Percentiles rank a stretch among this genome's conserved stretches.
Evolutionary conservation across 148 eudicot species (phyloP).

Genomic region (Fagopyrum homotropicum): DNA sequence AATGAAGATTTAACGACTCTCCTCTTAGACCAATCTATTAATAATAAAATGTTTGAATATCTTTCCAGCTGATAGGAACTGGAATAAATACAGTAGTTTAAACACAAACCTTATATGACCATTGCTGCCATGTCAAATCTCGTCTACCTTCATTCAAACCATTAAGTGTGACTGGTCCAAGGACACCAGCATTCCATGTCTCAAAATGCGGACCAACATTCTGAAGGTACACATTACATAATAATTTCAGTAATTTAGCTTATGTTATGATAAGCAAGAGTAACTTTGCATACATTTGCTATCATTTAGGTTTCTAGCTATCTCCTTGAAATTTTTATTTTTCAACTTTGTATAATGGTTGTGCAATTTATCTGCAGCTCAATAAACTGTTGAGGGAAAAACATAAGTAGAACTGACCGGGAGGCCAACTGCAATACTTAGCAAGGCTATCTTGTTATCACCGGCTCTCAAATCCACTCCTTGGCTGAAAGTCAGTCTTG

Average conservation of each 20-base stretch:
- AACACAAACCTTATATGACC: slow-evolving; percentile 77
- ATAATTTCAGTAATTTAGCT: slow-evolving; percentile 11
- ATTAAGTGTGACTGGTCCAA: slow-evolving; percentile 63
- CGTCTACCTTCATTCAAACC: slow-evolving; percentile 71
- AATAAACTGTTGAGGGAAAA: not conserved
- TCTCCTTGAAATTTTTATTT: not conserved
- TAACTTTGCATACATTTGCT: not conserved
- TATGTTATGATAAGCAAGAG: not conserved
- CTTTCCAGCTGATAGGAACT: not conserved
- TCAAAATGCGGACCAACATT: slow-evolving; percentile 81
- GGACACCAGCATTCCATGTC: slow-evolving; percentile 73
- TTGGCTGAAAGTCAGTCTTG: slow-evolving; percentile 54
- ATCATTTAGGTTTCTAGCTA: not conserved
- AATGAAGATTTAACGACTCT: slow-evolving; percentile 74
- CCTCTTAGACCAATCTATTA: slow-evolving; percentile 81
- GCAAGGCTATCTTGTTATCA: slow-evolving; percentile 65
- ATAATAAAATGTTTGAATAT: not conserved
- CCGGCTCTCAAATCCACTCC: slow-evolving; percentile 75
- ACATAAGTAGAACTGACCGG: slow-evolving; percentile 28
- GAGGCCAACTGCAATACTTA: slow-evolving; percentile 90
- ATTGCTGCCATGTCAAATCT: slow-evolving; percentile 86
- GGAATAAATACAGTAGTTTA: slow-evolving; percentile 9
- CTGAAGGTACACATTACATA: slow-evolving; percentile 25
- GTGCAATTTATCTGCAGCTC: not conserved
- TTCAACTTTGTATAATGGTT: not conserved